Evolutionary conservation across 176 grass and related monocot genomes (phyloP), one percentile per base, ranked within the genome.

Genomic region (Saccharum spontaneum): DNA sequence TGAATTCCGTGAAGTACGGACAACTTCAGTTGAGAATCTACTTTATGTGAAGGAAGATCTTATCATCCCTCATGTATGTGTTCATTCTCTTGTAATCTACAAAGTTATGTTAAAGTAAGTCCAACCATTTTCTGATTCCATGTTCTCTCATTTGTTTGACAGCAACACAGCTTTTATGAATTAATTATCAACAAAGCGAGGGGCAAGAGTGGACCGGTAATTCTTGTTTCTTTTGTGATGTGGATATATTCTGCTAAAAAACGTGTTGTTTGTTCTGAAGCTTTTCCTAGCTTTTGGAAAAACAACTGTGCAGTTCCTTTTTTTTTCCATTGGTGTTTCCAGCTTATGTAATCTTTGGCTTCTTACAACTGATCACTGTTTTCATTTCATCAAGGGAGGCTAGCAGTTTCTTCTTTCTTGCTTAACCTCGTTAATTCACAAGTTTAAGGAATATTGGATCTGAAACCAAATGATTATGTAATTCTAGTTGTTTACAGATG

Each of bases 151-250:
- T 87, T 77, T 87, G 67, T 84, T 76, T 88, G 64, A 82, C 93
- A 99, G 97, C 97, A 99, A 94, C 97, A 99, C 83, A 99, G 94
- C 84, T 97, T 99, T 82, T 96, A 99, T 28, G 97, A 99, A 85
- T 85, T 99, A 81, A 99, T 99, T 52, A 91, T 99, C 78, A 99
- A 99, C 81, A 99, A 99, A 94, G 91, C 97, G 43, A 95, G 93
- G 90, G 97, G 93, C 41, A 99, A 99, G 90, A 99, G 91, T 94
- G 97, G 97, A 89, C 93, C 97, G 81, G 97, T 99, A 94, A 96
- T 94, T 22, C 61, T 86, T 89, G 26, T 50, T 89, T 20, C 23
- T 11, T 84, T 18, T 38, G 39, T 39, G 30, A 17, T 30, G 0
- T 84, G 5, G 1, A 40, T 8, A 57, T 77, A 45, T 48, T 75